Percentiles rank a stretch among this genome's conserved stretches.
Evolutionary conservation across 2,329 filamentous ascomycete species (phyloP).

Genomic region (Berkeleyomyces rouxiae): DNA sequence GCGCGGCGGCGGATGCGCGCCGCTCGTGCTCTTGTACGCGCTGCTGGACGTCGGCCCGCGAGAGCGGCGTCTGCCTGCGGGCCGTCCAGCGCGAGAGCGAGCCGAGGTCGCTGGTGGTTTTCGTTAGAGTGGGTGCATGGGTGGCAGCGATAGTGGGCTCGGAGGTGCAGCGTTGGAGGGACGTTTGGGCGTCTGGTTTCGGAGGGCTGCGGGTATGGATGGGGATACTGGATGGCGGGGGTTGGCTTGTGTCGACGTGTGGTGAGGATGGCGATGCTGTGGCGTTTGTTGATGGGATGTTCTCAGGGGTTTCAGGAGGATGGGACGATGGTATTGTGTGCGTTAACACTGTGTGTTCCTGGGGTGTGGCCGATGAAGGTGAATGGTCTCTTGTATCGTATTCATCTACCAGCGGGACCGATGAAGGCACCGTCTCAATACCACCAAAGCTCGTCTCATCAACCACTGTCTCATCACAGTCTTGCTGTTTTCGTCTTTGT

Average conservation of each 20-base stretch:
- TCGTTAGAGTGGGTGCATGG: conserved; percentile 6
- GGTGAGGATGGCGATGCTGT: background rate
- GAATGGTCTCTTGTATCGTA: background rate
- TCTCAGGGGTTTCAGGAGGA: background rate
- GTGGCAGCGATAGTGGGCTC: background rate
- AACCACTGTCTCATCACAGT: background rate
- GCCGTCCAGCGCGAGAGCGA: background rate
- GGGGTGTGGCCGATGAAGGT: background rate
- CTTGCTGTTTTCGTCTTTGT: background rate
- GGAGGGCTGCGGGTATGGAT: background rate
- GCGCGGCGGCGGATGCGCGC: conserved; percentile 12
- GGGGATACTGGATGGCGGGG: background rate
- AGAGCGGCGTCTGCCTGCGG: background rate
- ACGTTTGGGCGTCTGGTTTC: background rate
- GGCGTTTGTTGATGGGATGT: background rate
- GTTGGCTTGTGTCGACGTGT: too few relatives aligned
- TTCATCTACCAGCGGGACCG: background rate
- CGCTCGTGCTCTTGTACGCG: conserved; percentile 7
- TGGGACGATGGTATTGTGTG: background rate
- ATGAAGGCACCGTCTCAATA: background rate
- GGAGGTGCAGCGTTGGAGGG: background rate
- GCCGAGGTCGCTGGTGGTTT: conserved; percentile 11
- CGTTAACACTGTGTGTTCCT: background rate
- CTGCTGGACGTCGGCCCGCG: conserved; percentile 21
- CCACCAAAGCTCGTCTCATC: too few relatives aligned